Base-by-base conservation (phyloP, 2,329 filamentous ascomycete species). In the Hypoxylon sp. region DNA sequence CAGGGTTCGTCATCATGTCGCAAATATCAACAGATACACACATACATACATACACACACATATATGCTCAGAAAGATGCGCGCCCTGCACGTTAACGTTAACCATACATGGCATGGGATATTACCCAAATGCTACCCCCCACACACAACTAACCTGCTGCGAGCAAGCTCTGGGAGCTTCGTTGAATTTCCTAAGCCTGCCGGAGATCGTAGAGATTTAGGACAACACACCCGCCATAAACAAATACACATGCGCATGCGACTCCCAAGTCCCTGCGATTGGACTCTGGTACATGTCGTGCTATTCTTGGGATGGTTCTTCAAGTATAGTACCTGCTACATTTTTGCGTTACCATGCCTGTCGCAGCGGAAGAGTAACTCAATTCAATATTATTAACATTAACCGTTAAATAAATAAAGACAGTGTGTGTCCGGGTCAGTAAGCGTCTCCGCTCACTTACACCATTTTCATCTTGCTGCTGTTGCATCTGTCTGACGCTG, bases 61-160 rank as follows among this genome's bases (percentile, higher is more conserved):
- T 11, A 44, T 22, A 29, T 56, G 46, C 35, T 17, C 29, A 31
- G 19, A 47, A 31, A 35, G 26, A 63, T 55, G 42, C 31, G 37
- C 31, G 61, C 53, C 47, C 55, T 64, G 58, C 56, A 65, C 47
- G 24, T 63, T 53, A 63, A 63, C 44, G 46, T 63, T 56, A 46
- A 47, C 33, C 33, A 46, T 55, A 63, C 48, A 50, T 55, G 53
- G 64, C 24, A 46, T 60, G 29, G 39, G 37, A 51, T 58, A 68
- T 65, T 68, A 51, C 65, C 60, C 63, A 70, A 44, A 68, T 71
- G 48, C 55, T 62, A 68, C 69, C 69, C 68, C 66, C 61, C 68
- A 68, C 63, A 67, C 47, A 46, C 39, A 47, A 33, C 48, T 47
- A 35, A 42, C 52, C 48, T 47, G 39, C 6, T 29, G n/a, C 50